Base-by-base conservation (phyloP, 345 rosid species). In the Adansonia digitata region DNA sequence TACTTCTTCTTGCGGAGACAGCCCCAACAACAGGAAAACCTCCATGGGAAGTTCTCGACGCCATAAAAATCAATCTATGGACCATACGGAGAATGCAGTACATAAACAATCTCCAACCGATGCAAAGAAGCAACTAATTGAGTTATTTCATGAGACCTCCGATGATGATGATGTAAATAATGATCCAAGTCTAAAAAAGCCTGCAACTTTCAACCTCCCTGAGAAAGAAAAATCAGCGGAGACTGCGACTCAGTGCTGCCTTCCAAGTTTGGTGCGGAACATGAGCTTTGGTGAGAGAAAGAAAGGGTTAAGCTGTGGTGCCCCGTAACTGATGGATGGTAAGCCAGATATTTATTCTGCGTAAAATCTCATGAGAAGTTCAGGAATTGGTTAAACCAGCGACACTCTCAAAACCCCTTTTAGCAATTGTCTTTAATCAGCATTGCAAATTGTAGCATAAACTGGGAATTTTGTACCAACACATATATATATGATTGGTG, bases 101-200 rank as follows among this genome's bases (percentile, higher is more conserved):
- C 72, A 82, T 31, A 76, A 78, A 20, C 40, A 78, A 5, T 74
- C 84, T 67, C 81, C 83, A 13, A 49, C 73, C 0, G 84, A 84
- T 1, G 43, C 67, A 65, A 89, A 84, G 72, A 90, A 84, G 83
- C 91, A 79, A 75, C 84, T 90, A 2, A 67, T 83, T 31, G 94
- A 90, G 75, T 83, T 88, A 69, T 87, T 90, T 26, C 77, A 79
- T 5, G 90, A 88, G 69, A 83, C 89, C 81, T 79, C 77, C 46
- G 31, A 37, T 24, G 34, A 12, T 24, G 63, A 27, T 57, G 59
- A 53, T 37, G 62, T n/a, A n/a, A n/a, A n/a, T n/a, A n/a, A n/a
- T n/a, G n/a, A n/a, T n/a, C n/a, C n/a, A n/a, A n/a, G n/a, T n/a
- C n/a, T n/a, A n/a, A n/a, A n/a, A n/a, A n/a, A n/a, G n/a, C n/a